phyloP scores from a whole-genome alignment of 768 basidiomycete species.

The Xerocomus potaroensis region DNA sequence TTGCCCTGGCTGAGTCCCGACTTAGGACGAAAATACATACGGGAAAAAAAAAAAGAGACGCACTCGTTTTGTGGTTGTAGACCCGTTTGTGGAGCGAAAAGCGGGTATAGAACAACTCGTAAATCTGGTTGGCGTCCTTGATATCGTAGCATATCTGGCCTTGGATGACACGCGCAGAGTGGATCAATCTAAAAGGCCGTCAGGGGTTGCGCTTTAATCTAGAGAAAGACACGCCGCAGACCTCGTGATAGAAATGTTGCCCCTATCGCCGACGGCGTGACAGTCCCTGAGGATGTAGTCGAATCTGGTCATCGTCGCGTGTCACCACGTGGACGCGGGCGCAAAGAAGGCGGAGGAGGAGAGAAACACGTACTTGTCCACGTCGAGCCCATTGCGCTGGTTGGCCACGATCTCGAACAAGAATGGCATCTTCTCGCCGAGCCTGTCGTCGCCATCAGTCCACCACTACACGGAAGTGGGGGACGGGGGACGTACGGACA shows the following conservation, averaged over 20 bases:
- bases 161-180: constrained; percentile 71
- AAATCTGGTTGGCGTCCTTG: constrained; percentile 75
- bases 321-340: constrained; percentile 3
- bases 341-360: not conserved
- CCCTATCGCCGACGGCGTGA: constrained; percentile 62
- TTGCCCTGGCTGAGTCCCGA: constrained; percentile 52
- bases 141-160: constrained; percentile 76
- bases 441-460: constrained; percentile 6
- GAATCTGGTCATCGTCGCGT: constrained; percentile 43
- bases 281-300: constrained; percentile 81
- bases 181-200: constrained; percentile 50
- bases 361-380: constrained; percentile 59
- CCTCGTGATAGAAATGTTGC: constrained; percentile 49
- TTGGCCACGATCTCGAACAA: constrained; percentile 86
- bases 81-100: constrained; percentile 79
- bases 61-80: constrained; percentile 76
- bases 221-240: constrained; percentile 10
- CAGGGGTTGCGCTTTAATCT: not conserved
- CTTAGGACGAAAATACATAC: not conserved
- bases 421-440: constrained; percentile 56
- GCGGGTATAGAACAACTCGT: constrained; percentile 67
- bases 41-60: not conserved
- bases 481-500: constrained; percentile 54
- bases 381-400: constrained; percentile 75
- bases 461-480: too few species aligned